phyloP scores from a whole-genome alignment of 305 asterid genomes.

The Galium porrigens region DNA sequence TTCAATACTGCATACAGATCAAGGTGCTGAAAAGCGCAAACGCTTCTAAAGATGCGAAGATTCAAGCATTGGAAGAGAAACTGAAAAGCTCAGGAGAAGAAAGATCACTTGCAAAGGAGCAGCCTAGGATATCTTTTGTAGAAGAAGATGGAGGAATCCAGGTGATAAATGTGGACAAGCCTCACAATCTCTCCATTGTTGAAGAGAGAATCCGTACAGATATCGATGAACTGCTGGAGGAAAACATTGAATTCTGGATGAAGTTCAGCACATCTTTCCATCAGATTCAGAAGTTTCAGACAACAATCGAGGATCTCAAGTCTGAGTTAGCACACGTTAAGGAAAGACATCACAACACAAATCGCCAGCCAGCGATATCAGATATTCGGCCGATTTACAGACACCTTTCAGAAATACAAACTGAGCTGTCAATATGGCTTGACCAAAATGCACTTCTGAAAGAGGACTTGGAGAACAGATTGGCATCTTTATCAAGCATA shows the following conservation, averaged over 20 bases:
- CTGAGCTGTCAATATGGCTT: constrained; percentile 33
- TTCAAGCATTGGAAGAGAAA: constrained; percentile 26
- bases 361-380: constrained; percentile 17
- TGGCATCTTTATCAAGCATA: constrained; percentile 25
- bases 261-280: constrained; percentile 32
- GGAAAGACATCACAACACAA: constrained; percentile 12
- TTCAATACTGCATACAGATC: constrained; percentile 29
- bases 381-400: constrained; percentile 37
- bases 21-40: constrained; percentile 31
- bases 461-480: constrained; percentile 32
- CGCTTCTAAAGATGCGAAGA: constrained; percentile 33
- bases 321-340: constrained; percentile 25
- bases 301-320: constrained; percentile 23
- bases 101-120: constrained; percentile 8
- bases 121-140: constrained; percentile 13
- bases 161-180: constrained; percentile 15
- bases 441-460: constrained; percentile 29
- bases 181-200: constrained; percentile 19
- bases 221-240: constrained; percentile 34
- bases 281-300: constrained; percentile 29
- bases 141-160: constrained; percentile 19
- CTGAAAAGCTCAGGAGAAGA: constrained; percentile 12
- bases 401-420: constrained; percentile 33
- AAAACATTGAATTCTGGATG: constrained; percentile 40
- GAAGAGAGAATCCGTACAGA: constrained; percentile 36